A percentile compares a stretch with the other conserved stretches of the same genome.
Conservation (phyloP, 768 basidiomycete genomes). For the Leccinum longicurvipes region DNA sequence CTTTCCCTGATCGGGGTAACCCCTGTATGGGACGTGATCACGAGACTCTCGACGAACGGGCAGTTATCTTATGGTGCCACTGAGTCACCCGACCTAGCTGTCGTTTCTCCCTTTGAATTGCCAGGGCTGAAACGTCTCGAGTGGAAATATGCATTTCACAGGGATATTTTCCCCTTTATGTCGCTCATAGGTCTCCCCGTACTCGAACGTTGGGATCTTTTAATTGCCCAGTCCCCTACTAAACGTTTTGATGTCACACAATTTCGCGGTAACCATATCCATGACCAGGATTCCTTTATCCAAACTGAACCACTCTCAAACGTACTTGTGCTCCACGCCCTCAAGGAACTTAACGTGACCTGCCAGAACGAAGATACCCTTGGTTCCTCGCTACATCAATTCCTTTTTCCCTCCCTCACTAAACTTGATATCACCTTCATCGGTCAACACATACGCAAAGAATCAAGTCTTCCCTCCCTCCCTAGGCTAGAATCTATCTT, state of each 20-base stretch:
- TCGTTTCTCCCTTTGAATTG: conserved; percentile 32
- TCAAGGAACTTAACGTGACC: conserved; percentile 45
- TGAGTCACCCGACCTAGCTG: conserved; percentile 3
- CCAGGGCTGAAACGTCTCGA: conserved; percentile 41
- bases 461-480: conserved; percentile 31
- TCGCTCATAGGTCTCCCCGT: conserved; percentile 38
- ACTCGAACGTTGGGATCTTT: conserved; percentile 44
- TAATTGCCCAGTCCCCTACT: conserved; percentile 34
- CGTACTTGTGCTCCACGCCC: conserved; percentile 23
- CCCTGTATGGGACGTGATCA: conserved; percentile 36
- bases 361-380: conserved; percentile 40
- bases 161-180: conserved; percentile 42
- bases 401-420: conserved; percentile 43
- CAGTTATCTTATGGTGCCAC: conserved; percentile 4
- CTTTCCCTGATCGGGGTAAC: conserved; percentile 42
- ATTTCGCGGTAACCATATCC: conserved; percentile 31
- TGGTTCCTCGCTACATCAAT: conserved; percentile 38
- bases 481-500: conserved; percentile 52
- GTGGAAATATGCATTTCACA: conserved; percentile 45
- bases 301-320: conserved; percentile 27
- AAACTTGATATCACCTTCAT: conserved; percentile 43
- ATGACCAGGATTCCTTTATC: conserved; percentile 30
- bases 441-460: conserved; percentile 26
- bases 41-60: conserved; percentile 11
- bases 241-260: conserved; percentile 27